phyloP scores from a whole-genome alignment of 306 rosid genomes.

The Dalbergia cultrata region DNA sequence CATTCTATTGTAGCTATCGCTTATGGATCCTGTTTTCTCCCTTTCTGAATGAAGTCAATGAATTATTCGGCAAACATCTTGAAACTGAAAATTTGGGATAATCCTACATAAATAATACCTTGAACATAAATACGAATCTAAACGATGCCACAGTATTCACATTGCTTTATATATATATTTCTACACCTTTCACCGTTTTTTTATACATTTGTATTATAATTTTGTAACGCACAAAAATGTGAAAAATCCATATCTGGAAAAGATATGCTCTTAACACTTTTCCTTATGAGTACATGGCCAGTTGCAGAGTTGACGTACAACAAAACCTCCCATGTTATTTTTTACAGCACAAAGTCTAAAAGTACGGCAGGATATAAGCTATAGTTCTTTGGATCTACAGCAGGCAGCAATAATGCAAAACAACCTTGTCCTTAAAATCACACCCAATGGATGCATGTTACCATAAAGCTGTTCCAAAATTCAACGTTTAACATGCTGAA shows the following conservation, averaged over 20 bases:
- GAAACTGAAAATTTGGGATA: neutral
- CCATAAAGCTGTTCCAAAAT: neutral
- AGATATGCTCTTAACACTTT: neutral
- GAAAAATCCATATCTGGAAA: neutral
- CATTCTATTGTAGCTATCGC: neutral
- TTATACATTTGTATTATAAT: neutral
- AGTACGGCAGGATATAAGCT: neutral
- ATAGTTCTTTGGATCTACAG: neutral
- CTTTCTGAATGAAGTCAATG: too few relatives aligned
- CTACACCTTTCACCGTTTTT: neutral
- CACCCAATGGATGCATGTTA: neutral
- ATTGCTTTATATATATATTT: neutral
- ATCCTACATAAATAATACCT: neutral
- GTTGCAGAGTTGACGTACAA: neutral
- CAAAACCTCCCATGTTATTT: neutral
- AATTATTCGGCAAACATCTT: neutral
- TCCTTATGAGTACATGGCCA: neutral
- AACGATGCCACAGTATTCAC: neutral
- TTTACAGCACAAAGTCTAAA: neutral
- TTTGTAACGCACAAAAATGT: neutral
- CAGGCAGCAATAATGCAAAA: neutral
- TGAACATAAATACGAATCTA: neutral
- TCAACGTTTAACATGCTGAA: neutral
- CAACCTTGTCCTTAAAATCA: slow-evolving; percentile 1
- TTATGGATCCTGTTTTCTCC: neutral